phyloP scores from a whole-genome alignment of 2,329 filamentous ascomycete genomes.

The Colletotrichum sp. region DNA sequence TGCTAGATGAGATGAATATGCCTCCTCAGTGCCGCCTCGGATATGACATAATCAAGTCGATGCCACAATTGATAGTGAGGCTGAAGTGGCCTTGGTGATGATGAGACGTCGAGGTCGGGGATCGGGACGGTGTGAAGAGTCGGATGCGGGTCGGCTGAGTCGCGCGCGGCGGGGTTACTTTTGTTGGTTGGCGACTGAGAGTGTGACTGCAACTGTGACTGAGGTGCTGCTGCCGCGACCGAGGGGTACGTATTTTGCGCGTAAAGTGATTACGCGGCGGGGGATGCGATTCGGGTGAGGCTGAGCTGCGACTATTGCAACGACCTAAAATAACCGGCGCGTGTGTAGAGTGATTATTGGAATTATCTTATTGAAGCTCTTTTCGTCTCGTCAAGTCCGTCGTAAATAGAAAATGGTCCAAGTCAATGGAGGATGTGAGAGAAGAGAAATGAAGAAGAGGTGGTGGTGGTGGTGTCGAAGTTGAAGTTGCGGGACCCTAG shows the following conservation, averaged over 20 bases:
- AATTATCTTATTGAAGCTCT: not conserved
- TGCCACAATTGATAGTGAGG: not conserved
- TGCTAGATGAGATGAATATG: not conserved
- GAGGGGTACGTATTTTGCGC: not conserved
- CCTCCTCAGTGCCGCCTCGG: not conserved
- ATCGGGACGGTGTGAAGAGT: not conserved
- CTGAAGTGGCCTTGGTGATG: not conserved
- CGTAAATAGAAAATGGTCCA: not conserved
- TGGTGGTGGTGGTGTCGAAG: not conserved
- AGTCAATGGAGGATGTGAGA: not conserved
- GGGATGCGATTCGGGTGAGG: not conserved
- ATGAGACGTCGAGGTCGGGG: not conserved
- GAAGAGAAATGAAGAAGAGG: not conserved
- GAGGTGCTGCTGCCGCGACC: not conserved
- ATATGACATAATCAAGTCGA: not conserved
- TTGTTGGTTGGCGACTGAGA: not conserved
- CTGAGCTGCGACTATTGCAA: not conserved
- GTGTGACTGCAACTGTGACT: not conserved
- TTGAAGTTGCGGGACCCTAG: not conserved
- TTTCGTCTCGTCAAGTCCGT: not conserved
- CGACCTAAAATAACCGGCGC: not conserved
- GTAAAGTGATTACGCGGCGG: slow-evolving; percentile 5
- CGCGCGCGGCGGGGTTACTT: not conserved
- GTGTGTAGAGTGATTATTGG: not conserved
- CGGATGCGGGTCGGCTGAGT: slow-evolving; percentile 3